Conservation (phyloP, 192 early-diverging fungal genomes). For the Diversispora epigaea region DNA sequence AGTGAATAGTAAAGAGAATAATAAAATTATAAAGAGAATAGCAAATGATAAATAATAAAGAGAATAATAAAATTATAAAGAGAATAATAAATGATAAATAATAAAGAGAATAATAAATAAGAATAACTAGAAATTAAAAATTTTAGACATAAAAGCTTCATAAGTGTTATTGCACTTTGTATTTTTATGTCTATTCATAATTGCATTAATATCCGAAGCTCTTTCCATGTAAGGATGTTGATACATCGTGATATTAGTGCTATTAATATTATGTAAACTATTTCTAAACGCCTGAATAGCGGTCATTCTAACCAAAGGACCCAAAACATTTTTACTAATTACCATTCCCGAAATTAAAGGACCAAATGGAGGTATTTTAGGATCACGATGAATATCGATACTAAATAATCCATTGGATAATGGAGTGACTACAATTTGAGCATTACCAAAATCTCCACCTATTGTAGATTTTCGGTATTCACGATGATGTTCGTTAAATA, state of each 20-base stretch:
- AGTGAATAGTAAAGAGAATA: background rate
- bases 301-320: constrained; percentile 75
- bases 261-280: constrained; percentile 35
- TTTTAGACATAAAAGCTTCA: constrained; percentile 29
- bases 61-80: background rate
- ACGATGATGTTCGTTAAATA: constrained; percentile 94
- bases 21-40: too few species aligned
- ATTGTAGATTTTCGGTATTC: constrained; percentile 88
- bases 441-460: constrained; percentile 97
- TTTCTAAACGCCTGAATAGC: constrained; percentile 74
- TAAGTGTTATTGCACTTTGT: constrained; percentile 39
- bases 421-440: constrained; percentile 87
- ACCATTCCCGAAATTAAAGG: constrained; percentile 81
- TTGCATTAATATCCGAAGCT: constrained; percentile 55
- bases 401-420: constrained; percentile 64
- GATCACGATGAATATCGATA: constrained; percentile 48
- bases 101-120: background rate
- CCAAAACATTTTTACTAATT: constrained; percentile 70
- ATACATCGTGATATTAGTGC: constrained; percentile 40
- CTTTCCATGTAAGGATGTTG: constrained; percentile 62
- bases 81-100: background rate
- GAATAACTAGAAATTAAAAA: background rate
- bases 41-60: background rate
- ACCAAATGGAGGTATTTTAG: constrained; percentile 78
- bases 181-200: constrained; percentile 57